phyloP scores from a whole-genome alignment of 345 rosid genomes.

The Eucalyptus lansdowneana region DNA sequence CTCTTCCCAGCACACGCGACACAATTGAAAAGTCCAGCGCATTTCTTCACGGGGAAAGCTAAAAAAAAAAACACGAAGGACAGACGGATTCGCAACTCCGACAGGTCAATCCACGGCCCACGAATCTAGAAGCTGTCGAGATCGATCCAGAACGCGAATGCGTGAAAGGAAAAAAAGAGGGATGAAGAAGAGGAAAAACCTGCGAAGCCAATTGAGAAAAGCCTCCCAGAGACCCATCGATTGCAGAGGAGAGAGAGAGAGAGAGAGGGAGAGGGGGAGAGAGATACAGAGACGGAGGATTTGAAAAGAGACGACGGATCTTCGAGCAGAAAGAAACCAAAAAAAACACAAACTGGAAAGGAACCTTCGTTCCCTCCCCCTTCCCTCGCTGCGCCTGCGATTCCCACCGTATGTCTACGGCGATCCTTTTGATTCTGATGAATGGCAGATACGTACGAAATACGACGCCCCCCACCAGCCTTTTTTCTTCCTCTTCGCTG shows the following conservation, averaged over 20 bases:
- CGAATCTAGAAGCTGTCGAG: not conserved
- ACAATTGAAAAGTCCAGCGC: not conserved
- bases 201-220: slow-evolving; percentile 76
- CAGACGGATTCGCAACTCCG: not conserved
- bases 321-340: not conserved
- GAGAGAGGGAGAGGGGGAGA: not conserved
- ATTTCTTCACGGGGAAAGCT: not conserved
- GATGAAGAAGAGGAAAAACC: slow-evolving; percentile 8
- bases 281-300: not conserved
- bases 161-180: not conserved
- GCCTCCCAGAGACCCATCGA: slow-evolving; percentile 62
- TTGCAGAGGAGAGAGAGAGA: not conserved
- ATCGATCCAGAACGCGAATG: not conserved
- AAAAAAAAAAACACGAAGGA: not conserved
- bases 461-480: not conserved
- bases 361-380: not conserved
- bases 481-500: not conserved
- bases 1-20: not conserved
- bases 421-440: not conserved
- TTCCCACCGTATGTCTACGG: not conserved
- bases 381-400: not conserved
- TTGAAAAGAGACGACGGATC: not conserved
- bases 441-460: not conserved
- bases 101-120: not conserved
- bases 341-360: not conserved